Percentiles rank a stretch among this genome's conserved stretches.
Evolutionary conservation across 345 rosid genomes (phyloP).

Genomic region (Salix caprea): DNA sequence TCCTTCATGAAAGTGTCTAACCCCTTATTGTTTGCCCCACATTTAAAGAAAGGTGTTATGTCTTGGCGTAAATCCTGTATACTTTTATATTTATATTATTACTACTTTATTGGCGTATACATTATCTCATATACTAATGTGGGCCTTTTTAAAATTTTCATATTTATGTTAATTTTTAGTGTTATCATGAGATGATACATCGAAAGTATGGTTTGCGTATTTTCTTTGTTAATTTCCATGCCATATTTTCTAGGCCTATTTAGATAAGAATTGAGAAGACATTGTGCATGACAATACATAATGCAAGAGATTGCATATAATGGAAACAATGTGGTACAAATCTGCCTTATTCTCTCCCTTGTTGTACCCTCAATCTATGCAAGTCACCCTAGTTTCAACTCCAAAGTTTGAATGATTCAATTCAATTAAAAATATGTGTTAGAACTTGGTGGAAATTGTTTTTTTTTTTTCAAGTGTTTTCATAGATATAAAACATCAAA

Average conservation of each 20-base stretch:
- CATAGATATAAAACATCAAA: too few species aligned
- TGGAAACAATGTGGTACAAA: not conserved
- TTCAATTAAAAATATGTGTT: not conserved
- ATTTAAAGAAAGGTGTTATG: conserved; percentile 9
- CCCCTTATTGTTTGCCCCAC: conserved; percentile 5
- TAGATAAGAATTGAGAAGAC: not conserved
- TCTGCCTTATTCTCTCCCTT: not conserved
- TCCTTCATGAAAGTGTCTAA: conserved; percentile 8
- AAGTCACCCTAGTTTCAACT: not conserved
- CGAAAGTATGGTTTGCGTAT: not conserved
- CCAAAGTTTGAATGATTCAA: not conserved
- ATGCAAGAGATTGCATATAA: not conserved
- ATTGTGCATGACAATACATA: not conserved
- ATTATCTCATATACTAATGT: not conserved
- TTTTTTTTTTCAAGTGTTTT: too few species aligned
- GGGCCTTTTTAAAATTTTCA: not conserved
- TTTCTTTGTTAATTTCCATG: not conserved
- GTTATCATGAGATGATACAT: not conserved
- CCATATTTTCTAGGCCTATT: not conserved
- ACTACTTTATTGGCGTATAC: not conserved
- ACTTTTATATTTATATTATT: not conserved
- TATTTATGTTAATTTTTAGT: not conserved
- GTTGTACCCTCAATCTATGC: not conserved
- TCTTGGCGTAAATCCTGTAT: not conserved
- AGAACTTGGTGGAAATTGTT: too few species aligned